Evolutionary conservation across 805 yeast species (phyloP).

Genomic region (Hanseniaspora vineae): DNA sequence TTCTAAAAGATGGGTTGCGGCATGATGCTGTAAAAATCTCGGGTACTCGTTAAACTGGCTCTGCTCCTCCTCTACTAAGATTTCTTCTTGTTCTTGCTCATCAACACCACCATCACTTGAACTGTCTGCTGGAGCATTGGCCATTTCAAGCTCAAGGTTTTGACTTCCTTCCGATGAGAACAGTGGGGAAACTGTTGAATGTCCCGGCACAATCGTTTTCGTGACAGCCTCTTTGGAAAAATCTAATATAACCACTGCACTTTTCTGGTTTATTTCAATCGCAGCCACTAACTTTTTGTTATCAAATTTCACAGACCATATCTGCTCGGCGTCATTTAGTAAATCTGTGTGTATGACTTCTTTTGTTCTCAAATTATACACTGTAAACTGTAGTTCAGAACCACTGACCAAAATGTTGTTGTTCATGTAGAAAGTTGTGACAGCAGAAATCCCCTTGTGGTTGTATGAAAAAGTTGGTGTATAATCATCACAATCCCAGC

Average conservation of each 20-base stretch:
- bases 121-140: too few species aligned
- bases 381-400: slow-evolving; percentile 70
- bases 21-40: too few species aligned
- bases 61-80: too few species aligned
- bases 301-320: slow-evolving; percentile 92
- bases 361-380: slow-evolving; percentile 80
- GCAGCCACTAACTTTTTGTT: slow-evolving; percentile 82
- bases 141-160: too few species aligned
- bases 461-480: slow-evolving; percentile 53
- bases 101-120: too few species aligned
- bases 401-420: slow-evolving; percentile 80
- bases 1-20: too few species aligned
- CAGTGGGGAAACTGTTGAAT: too few species aligned
- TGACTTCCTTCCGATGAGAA: too few species aligned
- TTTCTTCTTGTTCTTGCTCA: too few species aligned
- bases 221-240: slow-evolving; percentile 32
- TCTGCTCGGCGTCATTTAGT: slow-evolving; percentile 65
- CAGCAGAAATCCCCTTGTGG: slow-evolving; percentile 71
- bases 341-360: slow-evolving; percentile 56
- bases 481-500: slow-evolving; percentile 83
- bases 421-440: slow-evolving; percentile 87
- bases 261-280: slow-evolving; percentile 57
- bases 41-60: too few species aligned
- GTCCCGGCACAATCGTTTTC: too few species aligned
- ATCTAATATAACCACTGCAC: slow-evolving; percentile 76